Evolutionary conservation across 2,329 filamentous ascomycete genomes (phyloP).

Genomic region (Diaporthe citri): DNA sequence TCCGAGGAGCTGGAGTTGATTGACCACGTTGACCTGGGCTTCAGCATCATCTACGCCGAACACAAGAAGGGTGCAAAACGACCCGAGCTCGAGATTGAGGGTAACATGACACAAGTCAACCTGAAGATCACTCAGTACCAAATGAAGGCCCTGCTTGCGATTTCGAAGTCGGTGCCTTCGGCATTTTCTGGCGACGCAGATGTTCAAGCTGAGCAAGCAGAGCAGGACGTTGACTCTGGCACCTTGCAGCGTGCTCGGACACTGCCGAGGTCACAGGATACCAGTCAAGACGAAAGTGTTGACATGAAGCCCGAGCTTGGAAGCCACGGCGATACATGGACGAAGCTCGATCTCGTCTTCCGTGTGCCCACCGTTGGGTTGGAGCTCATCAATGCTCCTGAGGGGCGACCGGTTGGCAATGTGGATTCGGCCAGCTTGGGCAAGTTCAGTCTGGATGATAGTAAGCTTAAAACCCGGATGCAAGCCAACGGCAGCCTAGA

Average conservation of each 20-base stretch:
- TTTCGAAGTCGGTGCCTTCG: constrained; percentile 87
- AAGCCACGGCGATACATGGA: constrained; percentile 81
- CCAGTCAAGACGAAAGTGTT: constrained; percentile 59
- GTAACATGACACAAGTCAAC: constrained; percentile 93
- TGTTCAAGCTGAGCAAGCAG: constrained; percentile 78
- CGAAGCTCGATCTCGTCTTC: constrained; percentile 93
- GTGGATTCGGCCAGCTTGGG: constrained; percentile 86
- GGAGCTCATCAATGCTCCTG: constrained; percentile 84
- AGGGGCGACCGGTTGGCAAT: constrained; percentile 82
- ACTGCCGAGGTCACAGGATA: constrained; percentile 61
- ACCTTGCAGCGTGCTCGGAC: constrained; percentile 62
- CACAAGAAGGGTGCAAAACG: constrained; percentile 82
- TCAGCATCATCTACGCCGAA: constrained; percentile 92
- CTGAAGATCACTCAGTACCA: constrained; percentile 91
- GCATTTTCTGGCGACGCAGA: constrained; percentile 84
- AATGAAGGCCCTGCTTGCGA: constrained; percentile 87
- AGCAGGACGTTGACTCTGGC: constrained; percentile 76
- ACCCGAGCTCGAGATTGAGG: constrained; percentile 92
- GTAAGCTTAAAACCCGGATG: constrained; percentile 91
- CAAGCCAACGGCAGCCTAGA: constrained; percentile 92
- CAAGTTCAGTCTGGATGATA: constrained; percentile 94
- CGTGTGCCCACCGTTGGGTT: constrained; percentile 88
- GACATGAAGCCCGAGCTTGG: constrained; percentile 79
- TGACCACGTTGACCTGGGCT: constrained; percentile 94
- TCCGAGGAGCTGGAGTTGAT: constrained; percentile 95